Conservation (phyloP, 108 stramenopile species). For the Discostella stelligeroides region DNA sequence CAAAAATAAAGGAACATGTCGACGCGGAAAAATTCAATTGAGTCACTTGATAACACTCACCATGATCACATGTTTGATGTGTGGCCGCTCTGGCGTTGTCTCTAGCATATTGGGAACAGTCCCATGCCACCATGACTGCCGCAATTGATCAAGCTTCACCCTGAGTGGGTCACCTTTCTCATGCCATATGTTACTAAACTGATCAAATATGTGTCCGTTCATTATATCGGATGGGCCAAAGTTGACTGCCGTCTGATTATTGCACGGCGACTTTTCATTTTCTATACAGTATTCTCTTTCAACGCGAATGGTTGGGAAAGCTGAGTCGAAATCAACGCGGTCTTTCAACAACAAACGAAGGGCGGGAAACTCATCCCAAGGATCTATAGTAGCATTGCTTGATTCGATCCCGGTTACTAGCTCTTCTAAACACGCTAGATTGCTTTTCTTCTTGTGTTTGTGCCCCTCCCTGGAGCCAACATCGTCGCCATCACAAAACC, state of each 20-base stretch:
- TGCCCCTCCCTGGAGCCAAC: slow-evolving; percentile 5
- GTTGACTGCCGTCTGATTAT: slow-evolving; percentile 23
- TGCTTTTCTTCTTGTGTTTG: slow-evolving; percentile 21
- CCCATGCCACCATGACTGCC: slow-evolving; percentile 66
- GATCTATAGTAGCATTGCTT: slow-evolving; percentile 45
- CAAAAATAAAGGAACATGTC: not conserved
- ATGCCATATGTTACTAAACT: slow-evolving; percentile 72
- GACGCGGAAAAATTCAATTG: not conserved
- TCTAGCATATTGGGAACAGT: slow-evolving; percentile 69
- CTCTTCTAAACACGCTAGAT: slow-evolving; percentile 78
- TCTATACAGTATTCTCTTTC: slow-evolving; percentile 56
- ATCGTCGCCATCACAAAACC: slow-evolving; percentile 41
- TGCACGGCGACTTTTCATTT: slow-evolving; percentile 44
- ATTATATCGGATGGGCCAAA: slow-evolving; percentile 56
- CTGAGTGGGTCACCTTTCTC: slow-evolving; percentile 70
- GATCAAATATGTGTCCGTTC: slow-evolving; percentile 62
- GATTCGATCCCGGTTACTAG: slow-evolving; percentile 64
- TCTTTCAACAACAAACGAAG: slow-evolving; percentile 65
- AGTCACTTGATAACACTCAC: not conserved
- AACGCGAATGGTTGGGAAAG: slow-evolving; percentile 66
- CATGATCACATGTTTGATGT: slow-evolving; percentile 72
- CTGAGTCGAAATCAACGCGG: slow-evolving; percentile 76
- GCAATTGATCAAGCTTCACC: slow-evolving; percentile 72
- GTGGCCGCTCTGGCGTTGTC: slow-evolving; percentile 78
- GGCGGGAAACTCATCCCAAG: slow-evolving; percentile 72